Evolutionary conservation across 139 green algal genomes (phyloP).

Genomic region (Chlamydomonas incerta): DNA sequence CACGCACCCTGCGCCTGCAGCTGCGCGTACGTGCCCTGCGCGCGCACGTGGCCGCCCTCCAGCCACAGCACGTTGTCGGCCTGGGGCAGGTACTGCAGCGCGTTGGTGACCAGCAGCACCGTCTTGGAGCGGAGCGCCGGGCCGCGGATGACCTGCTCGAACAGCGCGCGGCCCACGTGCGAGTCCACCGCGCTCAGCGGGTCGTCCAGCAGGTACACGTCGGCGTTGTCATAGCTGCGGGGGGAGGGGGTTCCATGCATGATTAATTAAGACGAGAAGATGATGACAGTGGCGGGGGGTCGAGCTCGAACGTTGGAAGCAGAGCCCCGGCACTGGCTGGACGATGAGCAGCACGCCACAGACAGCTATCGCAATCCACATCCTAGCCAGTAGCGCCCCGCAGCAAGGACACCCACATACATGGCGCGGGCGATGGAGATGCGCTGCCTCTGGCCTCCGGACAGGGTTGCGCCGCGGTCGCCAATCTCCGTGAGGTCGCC

Average conservation of each 20-base stretch:
- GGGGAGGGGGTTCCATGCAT: no score
- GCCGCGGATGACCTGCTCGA: constrained; percentile 66
- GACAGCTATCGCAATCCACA: no score
- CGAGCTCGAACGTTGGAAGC: no score
- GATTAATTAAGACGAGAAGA: no score
- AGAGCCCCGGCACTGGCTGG: no score
- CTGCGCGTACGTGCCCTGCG: constrained; percentile 77
- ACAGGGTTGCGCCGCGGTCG: constrained; percentile 93
- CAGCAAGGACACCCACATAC: no score
- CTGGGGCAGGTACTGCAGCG: constrained; percentile 83
- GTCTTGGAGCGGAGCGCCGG: constrained; percentile 67
- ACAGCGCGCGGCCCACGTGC: constrained; percentile 91
- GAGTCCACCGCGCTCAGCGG: constrained; percentile 93
- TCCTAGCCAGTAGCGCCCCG: no score
- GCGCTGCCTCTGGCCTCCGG: constrained; percentile 89
- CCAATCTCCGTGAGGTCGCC: constrained; percentile 95
- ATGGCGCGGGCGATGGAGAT: constrained; percentile 89
- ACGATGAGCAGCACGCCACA: no score
- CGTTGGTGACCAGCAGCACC: constrained; percentile 89
- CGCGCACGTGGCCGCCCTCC: constrained; percentile 66
- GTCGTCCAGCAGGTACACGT: constrained; percentile 96
- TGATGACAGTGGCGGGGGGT: no score
- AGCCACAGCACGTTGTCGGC: constrained; percentile 86
- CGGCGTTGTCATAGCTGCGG: constrained; percentile 69
- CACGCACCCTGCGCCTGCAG: constrained; percentile 58